Evolutionary conservation across 2,329 filamentous ascomycete genomes (phyloP), one percentile per base, ranked within the genome.

Genomic region (Fusarium caatingaense): DNA sequence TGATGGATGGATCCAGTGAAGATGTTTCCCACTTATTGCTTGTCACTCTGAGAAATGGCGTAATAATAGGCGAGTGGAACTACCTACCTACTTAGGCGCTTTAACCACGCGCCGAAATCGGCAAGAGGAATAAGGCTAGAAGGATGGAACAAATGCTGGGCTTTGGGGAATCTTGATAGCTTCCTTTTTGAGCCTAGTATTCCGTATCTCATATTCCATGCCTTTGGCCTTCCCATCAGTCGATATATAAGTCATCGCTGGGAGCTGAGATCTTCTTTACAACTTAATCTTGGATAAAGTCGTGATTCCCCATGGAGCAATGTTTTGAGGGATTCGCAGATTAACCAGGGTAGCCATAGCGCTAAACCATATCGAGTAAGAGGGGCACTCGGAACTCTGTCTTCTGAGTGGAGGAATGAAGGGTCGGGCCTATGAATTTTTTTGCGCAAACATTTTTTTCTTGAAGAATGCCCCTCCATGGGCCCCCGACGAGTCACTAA

Each of bases 321-420:
- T 53, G 30, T 40, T 27, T 58, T 27, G 21, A 45, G 37, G 23
- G 49, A 60, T 25, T 65, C 42, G 40, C 27, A 51, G 20, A 27
- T 37, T 13, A 18, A 23, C 9, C 16, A 60, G 18, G 21, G 15
- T 34, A 34, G 32, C 20, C 27, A 41, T 20, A 3, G 27, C 62
- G 65, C 77, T 79, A 80, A 66, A 28, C 78, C 68, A 4, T 20
- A 75, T 54, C 8, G 12, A 62, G 78, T 72, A 79, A 72, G 78
- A 78, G 77, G 78, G 77, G 77, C 69, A 76, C n/a, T 37, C 32
- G 16, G 57, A 32, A 47, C 60, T 48, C 55, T 48, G 57, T 37
- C 45, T 46, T 67, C 61, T 69, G 48, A 72, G 37, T 72, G 69
- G 69, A 62, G 45, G 66, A 56, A 60, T 41, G 71, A 72, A 71